A percentile compares a stretch with the other conserved stretches of the same genome.
These are phyloP conservation scores for Huntiella omanensis DNA, from an alignment of 2,329 filamentous ascomycete genomes.

Conservation along the genomic window DNA sequence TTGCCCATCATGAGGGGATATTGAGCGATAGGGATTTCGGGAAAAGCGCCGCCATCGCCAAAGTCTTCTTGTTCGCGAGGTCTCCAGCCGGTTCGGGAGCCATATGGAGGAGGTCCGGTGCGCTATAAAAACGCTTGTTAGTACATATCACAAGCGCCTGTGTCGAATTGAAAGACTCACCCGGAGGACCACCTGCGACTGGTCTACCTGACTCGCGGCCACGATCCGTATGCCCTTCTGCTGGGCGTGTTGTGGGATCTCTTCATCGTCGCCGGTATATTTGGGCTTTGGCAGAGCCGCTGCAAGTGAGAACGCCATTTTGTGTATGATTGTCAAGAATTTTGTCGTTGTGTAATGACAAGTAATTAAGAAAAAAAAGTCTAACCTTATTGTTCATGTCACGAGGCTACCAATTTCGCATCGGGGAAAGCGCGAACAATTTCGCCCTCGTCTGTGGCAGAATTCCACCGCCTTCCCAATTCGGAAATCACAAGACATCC, in stretches of 20 bases:
- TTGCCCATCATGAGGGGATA: constrained; percentile 92
- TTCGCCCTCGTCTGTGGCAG: constrained; percentile 1
- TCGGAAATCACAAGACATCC: background rate
- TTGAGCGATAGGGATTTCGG: constrained; percentile 81
- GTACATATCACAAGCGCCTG: background rate
- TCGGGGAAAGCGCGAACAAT: no score
- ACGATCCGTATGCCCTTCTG: constrained; percentile 70
- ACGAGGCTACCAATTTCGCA: background rate
- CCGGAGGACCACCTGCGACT: constrained; percentile 68
- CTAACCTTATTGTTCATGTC: background rate
- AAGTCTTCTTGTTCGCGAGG: constrained; percentile 80
- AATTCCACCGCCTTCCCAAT: constrained; percentile 1
- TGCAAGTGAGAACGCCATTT: constrained; percentile 52
- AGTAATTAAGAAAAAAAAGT: background rate
- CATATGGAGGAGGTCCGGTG: constrained; percentile 72
- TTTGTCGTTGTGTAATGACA: background rate
- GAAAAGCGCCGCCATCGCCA: constrained; percentile 89
- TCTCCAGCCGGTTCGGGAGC: constrained; percentile 74
- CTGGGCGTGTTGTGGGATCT: constrained; percentile 50
- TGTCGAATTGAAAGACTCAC: constrained; percentile 18
- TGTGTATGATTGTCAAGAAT: constrained; percentile 15
- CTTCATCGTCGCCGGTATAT: constrained; percentile 79
- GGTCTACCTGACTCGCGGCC: constrained; percentile 59
- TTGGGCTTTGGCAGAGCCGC: constrained; percentile 73
- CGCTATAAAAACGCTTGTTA: constrained; percentile 26